Evolutionary conservation across 768 basidiomycete genomes (phyloP), one percentile per base, ranked within the genome.

Genomic region (Tephrocybe sp.): DNA sequence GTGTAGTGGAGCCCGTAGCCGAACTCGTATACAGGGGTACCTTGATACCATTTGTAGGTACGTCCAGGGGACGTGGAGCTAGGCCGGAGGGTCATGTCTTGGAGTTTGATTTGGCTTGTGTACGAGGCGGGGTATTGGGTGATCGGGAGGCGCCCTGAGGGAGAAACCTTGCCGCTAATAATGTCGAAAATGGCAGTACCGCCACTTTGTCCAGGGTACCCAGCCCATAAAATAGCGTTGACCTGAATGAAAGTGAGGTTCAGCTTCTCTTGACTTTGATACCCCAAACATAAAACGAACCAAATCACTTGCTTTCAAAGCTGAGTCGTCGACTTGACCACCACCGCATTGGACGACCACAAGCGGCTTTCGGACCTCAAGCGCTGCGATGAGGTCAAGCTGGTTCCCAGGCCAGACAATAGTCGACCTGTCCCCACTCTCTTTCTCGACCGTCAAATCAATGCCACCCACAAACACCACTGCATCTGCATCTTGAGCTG

Each of bases 21-120:
- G 55, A 81, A 82, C 47, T 75, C 72, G 59, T 72, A 79, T n/a
- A 81, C 69, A 14, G 80, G 74, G 11, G 69, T 69, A 12, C 73
- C 79, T 18, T 68, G 70, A 67, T 74, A 82, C 81, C 80, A 84
- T 55, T 75, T 79, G 65, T 83, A 83, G 8, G 81, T 82, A 25
- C 81, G 72, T 8, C 81, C 81, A 0, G 81, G 80, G 55, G 72
- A 78, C 42, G 69, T 69, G 21, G 64, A 54, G 58, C 70, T 74
- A 4, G 80, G 78, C 20, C 76, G 79, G 34, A 83, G 63, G 2
- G 62, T 68, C 80, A 84, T 83, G 63, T 84, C 77, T 4, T 80
- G 81, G 79, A 83, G 81, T 1, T 70, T 68, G 15, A 83, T 68
- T 55, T 75, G 66, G 46, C 73, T 60, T 11, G 73, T 68, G 60